Percentiles rank a stretch among this genome's conserved stretches.
Evolutionary conservation across 1,284 basidiomycete species (phyloP).

Genomic region (Fistulina hepatica): DNA sequence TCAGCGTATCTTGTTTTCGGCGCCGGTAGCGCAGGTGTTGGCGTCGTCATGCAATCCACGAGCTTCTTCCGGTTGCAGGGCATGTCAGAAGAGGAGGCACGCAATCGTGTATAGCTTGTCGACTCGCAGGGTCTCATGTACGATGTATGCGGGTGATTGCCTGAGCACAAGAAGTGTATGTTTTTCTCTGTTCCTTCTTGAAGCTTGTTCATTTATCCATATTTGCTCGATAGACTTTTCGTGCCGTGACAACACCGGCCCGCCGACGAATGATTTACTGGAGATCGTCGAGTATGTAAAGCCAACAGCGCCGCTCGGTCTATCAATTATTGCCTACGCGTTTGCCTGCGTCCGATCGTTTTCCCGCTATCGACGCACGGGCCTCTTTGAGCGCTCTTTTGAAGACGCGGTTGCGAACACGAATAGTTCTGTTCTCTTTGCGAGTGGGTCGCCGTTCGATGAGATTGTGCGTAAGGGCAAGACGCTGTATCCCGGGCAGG

Average conservation of each 20-base stretch:
- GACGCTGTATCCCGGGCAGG: conserved; percentile 75
- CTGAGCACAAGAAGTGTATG: conserved; percentile 76
- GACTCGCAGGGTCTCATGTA: conserved; percentile 84
- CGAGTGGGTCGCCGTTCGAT: conserved; percentile 85
- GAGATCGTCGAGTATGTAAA: conserved; percentile 81
- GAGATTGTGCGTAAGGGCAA: conserved; percentile 48
- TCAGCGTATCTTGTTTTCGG: conserved; percentile 89
- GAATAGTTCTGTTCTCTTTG: conserved; percentile 71
- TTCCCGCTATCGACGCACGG: conserved; percentile 95
- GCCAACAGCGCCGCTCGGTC: conserved; percentile 85
- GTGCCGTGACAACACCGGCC: conserved; percentile 66
- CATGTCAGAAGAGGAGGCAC: conserved; percentile 69
- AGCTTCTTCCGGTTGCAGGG: conserved; percentile 82
- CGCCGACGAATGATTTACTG: conserved; percentile 63
- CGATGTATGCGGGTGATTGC: conserved; percentile 56
- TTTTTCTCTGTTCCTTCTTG: conserved; percentile 6
- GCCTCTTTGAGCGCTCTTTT: conserved; percentile 79
- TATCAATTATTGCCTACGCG: conserved; percentile 69
- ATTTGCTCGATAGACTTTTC: conserved; percentile 52
- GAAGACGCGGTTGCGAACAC: conserved; percentile 75
- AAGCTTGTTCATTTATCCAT: conserved; percentile 1
- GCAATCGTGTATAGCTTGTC: conserved; percentile 69
- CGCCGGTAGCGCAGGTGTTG: conserved; percentile 81
- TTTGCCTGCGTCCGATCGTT: conserved; percentile 66
- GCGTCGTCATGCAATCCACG: conserved; percentile 82